Percentiles rank a stretch among this genome's conserved stretches.
These are phyloP conservation scores for Neurospora sp. DNA, from an alignment of 495 filamentous ascomycete genomes.

Conservation along the genomic window DNA sequence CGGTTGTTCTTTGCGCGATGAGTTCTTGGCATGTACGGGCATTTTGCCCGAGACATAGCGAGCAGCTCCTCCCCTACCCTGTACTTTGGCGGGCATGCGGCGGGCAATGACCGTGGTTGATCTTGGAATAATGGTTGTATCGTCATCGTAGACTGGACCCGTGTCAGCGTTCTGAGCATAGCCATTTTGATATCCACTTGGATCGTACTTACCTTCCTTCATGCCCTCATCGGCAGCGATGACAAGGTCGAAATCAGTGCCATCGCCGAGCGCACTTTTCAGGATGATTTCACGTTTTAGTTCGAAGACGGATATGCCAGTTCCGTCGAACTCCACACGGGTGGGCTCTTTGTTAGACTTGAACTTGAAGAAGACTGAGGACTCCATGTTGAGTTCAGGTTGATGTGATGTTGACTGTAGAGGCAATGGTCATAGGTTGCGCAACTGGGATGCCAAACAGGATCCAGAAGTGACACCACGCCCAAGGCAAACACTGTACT, in stretches of 20 bases:
- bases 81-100: slow-evolving; percentile 70
- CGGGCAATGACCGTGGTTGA: slow-evolving; percentile 89
- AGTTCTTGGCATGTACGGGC: slow-evolving; percentile 78
- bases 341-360: slow-evolving; percentile 96
- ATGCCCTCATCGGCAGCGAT: slow-evolving; percentile 79
- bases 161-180: neutral
- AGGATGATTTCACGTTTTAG: slow-evolving; percentile 96
- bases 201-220: slow-evolving; percentile 65
- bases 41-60: slow-evolving; percentile 96
- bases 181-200: neutral
- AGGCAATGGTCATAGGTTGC: neutral
- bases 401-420: neutral
- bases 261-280: slow-evolving; percentile 85
- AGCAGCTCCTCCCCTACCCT: slow-evolving; percentile 77
- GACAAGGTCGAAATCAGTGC: slow-evolving; percentile 90
- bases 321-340: slow-evolving; percentile 93
- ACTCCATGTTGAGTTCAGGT: slow-evolving; percentile 60
- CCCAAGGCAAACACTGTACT: slow-evolving; percentile 20
- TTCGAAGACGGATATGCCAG: slow-evolving; percentile 96
- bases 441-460: slow-evolving; percentile 3
- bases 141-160: slow-evolving; percentile 80
- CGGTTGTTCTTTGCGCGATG: slow-evolving; percentile 53
- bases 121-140: slow-evolving; percentile 87
- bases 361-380: slow-evolving; percentile 99
- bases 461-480: slow-evolving; percentile 8